Conservation (phyloP, 2,329 filamentous ascomycete species). For the Fusarium floridanum region DNA sequence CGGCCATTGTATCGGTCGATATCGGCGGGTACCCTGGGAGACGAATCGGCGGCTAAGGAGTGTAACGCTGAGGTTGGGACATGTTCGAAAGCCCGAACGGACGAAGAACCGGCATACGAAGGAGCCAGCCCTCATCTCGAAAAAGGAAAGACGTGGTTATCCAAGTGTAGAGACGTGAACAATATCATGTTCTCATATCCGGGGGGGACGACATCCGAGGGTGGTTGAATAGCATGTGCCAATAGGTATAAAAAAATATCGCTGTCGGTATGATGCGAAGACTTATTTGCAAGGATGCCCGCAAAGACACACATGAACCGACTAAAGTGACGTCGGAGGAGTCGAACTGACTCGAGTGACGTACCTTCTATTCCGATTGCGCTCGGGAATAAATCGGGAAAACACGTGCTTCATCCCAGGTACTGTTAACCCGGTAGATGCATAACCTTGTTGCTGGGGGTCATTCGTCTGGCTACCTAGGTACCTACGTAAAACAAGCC, state of each 20-base stretch:
- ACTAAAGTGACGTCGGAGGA: constrained; percentile 47
- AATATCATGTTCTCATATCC: constrained; percentile 38
- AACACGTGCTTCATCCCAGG: constrained; percentile 38
- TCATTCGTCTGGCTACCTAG: no score
- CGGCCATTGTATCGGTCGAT: constrained; percentile 46
- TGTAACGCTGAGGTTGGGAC: constrained; percentile 34
- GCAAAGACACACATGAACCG: constrained; percentile 18
- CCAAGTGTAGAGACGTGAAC: constrained; percentile 9
- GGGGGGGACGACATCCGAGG: constrained; percentile 27
- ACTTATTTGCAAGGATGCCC: constrained; percentile 37
- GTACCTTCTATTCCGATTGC: constrained; percentile 16
- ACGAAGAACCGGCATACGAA: constrained; percentile 59
- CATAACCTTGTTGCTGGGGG: no score
- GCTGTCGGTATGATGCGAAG: constrained; percentile 32
- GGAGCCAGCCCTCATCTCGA: constrained; percentile 62
- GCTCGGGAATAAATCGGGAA: constrained; percentile 43
- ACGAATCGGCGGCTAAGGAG: constrained; percentile 39
- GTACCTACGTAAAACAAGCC: background rate
- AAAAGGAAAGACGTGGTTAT: constrained; percentile 31
- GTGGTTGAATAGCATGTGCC: constrained; percentile 31
- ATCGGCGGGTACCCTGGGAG: constrained; percentile 43
- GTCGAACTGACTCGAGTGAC: constrained; percentile 23
- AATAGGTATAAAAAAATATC: constrained; percentile 15
- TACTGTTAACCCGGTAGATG: no score
- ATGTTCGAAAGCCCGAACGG: constrained; percentile 52